Base-by-base conservation (phyloP, 441 rosid genomes). In the Adansonia madagascariensis region DNA sequence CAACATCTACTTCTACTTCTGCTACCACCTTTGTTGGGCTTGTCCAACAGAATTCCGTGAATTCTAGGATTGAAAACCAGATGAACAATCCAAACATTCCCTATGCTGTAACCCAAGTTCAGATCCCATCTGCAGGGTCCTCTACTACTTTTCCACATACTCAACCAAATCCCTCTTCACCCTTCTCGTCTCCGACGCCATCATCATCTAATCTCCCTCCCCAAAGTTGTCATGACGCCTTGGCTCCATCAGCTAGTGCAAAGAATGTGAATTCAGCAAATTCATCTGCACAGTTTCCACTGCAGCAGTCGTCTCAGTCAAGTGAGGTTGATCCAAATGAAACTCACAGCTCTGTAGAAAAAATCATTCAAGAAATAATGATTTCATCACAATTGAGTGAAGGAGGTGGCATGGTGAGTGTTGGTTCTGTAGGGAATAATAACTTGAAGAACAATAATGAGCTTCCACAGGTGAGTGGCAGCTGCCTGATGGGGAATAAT, bases 41-140 rank as follows among this genome's bases (percentile, higher is more conserved):
- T 12, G 79, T 77, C 2, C 87, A 50, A 67, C 89, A 82, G 83
- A 86, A 74, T 75, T 86, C 87, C 5, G 79, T 81, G 87, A 86
- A 82, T 75, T 81, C 83, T 24, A 79, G 84, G 72, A 75, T 72
- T 35, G 84, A 84, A n/a, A 81, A 64, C 60, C 78, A 66, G 70
- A 78, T 68, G 18, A 80, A 77, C 63, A 75, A 78, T 73, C 74
- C 78, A 1, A 79, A 73, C 67, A 78, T 83, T 68, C 81, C 85
- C 8, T 86, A 86, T 49, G 57, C 77, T 49, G 79, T 82, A 22
- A 79, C 75, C 49, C 80, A 83, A 3, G 81, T 75, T 72, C 89
- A 80, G 76, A 82, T 81, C 46, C 77, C 85, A 64, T 86, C 87
- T 6, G 77, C 87, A 0, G 75, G 85, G 52, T 86, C 89, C 66